A percentile compares a stretch with the other conserved stretches of the same genome.
phyloP scores from a whole-genome alignment of 2,329 filamentous ascomycete genomes.

The Blumeria graminis region DNA sequence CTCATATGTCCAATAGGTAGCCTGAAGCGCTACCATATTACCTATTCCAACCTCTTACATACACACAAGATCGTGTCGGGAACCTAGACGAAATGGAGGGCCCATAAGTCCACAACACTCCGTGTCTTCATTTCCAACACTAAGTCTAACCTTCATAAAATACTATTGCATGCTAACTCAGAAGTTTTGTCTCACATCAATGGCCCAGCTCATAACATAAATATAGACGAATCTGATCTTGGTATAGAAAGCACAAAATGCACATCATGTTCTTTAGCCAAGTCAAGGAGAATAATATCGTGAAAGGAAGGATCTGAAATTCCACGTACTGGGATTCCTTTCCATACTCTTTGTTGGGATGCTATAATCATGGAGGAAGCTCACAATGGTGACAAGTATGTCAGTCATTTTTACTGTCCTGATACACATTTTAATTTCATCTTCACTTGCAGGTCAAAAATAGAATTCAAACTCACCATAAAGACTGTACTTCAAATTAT shows the following conservation, averaged over 20 bases:
- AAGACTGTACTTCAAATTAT: neutral
- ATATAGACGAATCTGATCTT: neutral
- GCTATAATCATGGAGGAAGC: constrained; percentile 1
- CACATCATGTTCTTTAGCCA: neutral
- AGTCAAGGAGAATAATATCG: neutral
- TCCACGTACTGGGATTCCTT: neutral
- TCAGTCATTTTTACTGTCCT: constrained; percentile 1
- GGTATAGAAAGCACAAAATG: neutral
- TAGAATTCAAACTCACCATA: neutral
- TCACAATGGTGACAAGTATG: constrained; percentile 1
- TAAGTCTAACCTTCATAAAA: neutral
- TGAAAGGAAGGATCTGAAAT: neutral
- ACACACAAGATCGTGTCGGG: no score
- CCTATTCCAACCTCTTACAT: no score
- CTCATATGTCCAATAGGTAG: no score
- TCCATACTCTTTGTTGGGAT: neutral
- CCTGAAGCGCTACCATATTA: no score
- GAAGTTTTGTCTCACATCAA: neutral
- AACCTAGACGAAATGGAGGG: no score
- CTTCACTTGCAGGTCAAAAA: neutral
- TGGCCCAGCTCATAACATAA: neutral
- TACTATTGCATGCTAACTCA: neutral
- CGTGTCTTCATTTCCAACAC: no score
- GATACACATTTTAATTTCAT: neutral
- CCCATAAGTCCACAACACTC: no score